phyloP scores from a whole-genome alignment of 441 rosid genomes.

The Mallotus repandus region DNA sequence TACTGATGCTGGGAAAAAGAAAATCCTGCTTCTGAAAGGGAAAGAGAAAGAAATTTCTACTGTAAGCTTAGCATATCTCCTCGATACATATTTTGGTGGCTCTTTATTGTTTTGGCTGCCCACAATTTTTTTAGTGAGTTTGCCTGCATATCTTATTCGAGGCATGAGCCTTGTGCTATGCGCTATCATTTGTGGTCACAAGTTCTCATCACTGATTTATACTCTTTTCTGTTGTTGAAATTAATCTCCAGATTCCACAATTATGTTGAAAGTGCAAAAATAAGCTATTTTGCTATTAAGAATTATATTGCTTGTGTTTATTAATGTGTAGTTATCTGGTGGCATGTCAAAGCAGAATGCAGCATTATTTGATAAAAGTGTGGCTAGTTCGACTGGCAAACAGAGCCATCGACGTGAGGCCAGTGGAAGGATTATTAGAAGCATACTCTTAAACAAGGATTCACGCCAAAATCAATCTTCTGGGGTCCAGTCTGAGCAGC shows the following conservation, averaged over 20 bases:
- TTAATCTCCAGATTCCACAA: neutral
- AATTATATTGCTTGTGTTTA: slow-evolving; percentile 10
- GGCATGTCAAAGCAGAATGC: slow-evolving; percentile 30
- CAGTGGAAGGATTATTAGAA: slow-evolving; percentile 45
- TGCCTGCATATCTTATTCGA: neutral
- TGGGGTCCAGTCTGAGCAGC: slow-evolving; percentile 49
- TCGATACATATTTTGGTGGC: neutral
- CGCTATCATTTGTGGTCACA: neutral
- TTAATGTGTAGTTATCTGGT: slow-evolving; percentile 31
- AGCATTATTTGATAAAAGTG: slow-evolving; percentile 35
- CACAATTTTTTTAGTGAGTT: neutral
- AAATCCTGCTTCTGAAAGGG: slow-evolving; percentile 66
- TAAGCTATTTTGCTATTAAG: neutral
- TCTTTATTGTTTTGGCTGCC: neutral
- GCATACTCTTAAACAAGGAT: slow-evolving; percentile 54
- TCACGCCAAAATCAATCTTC: slow-evolving; percentile 39
- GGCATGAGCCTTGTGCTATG: neutral
- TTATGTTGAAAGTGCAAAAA: neutral
- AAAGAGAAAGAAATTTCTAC: slow-evolving; percentile 60
- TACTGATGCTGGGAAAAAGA: slow-evolving; percentile 51
- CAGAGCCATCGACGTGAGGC: slow-evolving; percentile 52
- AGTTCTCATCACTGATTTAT: neutral
- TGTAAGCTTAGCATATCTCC: slow-evolving; percentile 37
- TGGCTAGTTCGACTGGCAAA: slow-evolving; percentile 31
- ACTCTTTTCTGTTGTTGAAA: neutral